Evolutionary conservation across 768 basidiomycete species (phyloP).

Genomic region (Leccinum variicolor): DNA sequence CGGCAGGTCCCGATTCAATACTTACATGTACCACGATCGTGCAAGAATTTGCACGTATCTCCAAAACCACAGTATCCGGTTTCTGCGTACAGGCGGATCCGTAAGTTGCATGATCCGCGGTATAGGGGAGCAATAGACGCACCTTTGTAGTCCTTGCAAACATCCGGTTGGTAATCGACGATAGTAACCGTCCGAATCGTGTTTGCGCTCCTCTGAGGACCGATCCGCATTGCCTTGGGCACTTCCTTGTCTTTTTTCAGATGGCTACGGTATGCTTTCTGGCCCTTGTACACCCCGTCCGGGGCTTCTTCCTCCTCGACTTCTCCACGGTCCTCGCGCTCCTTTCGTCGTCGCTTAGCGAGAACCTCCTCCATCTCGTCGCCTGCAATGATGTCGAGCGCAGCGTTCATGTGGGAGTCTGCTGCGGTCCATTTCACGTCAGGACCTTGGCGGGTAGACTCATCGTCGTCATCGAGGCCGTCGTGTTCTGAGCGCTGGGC

Average conservation of each 20-base stretch:
- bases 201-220: conserved; percentile 67
- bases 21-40: conserved; percentile 93
- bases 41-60: conserved; percentile 98
- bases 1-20: conserved; percentile 15
- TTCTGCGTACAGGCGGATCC: conserved; percentile 47
- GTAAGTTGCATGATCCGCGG: conserved; percentile 18
- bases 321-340: conserved; percentile 47
- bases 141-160: conserved; percentile 99
- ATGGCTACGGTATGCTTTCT: conserved; percentile 76
- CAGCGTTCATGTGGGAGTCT: conserved; percentile 71
- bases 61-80: conserved; percentile 99
- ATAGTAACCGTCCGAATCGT: conserved; percentile 95
- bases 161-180: conserved; percentile 97
- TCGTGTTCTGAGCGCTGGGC: conserved; percentile 47
- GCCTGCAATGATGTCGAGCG: conserved; percentile 74
- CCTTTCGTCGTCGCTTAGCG: conserved; percentile 63
- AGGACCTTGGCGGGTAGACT: conserved; percentile 41
- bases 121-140: conserved; percentile 27
- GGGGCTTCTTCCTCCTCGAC: conserved; percentile 55
- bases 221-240: conserved; percentile 85
- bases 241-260: conserved; percentile 80
- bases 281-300: conserved; percentile 83
- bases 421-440: conserved; percentile 77
- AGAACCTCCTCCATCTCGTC: conserved; percentile 78
- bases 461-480: conserved; percentile 39